Conservation (phyloP, 2,329 filamentous ascomycete genomes). For the Trichoderma sp. region DNA sequence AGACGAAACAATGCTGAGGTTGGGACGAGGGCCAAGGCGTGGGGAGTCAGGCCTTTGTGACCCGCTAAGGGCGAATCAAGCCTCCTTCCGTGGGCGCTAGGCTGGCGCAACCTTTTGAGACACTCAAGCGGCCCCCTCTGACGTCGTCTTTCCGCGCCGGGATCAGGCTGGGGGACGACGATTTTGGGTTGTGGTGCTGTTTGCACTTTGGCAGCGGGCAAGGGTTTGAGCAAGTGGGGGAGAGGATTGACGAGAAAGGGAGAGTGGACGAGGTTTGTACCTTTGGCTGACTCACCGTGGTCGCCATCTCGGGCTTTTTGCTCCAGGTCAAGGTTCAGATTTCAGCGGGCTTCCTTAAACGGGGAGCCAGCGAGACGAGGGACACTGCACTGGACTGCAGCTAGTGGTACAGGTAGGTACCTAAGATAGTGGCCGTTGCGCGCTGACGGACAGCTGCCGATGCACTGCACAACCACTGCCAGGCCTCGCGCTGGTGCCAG, state of each 20-base stretch:
- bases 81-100: constrained; percentile 33
- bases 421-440: neutral
- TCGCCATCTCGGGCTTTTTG: constrained; percentile 35
- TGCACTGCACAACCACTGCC: neutral
- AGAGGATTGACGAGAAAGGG: constrained; percentile 10
- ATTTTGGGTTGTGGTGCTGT: constrained; percentile 8
- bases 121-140: constrained; percentile 39
- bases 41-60: constrained; percentile 24
- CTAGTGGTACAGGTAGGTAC: neutral
- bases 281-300: constrained; percentile 38
- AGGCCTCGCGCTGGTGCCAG: constrained; percentile 17
- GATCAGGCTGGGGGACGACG: constrained; percentile 17
- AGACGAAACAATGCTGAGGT: constrained; percentile 19
- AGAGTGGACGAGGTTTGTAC: neutral
- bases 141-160: constrained; percentile 31
- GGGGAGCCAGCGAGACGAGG: neutral
- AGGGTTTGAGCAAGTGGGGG: constrained; percentile 10
- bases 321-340: neutral
- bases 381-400: neutral
- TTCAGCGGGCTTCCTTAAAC: neutral
- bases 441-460: constrained; percentile 1
- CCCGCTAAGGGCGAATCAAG: constrained; percentile 33
- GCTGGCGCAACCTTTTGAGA: constrained; percentile 38
- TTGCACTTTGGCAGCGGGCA: constrained; percentile 14
- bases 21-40: constrained; percentile 22